Base-by-base conservation (phyloP, 176 grass and related monocot species). In the Bolboschoenus planiculmis region DNA sequence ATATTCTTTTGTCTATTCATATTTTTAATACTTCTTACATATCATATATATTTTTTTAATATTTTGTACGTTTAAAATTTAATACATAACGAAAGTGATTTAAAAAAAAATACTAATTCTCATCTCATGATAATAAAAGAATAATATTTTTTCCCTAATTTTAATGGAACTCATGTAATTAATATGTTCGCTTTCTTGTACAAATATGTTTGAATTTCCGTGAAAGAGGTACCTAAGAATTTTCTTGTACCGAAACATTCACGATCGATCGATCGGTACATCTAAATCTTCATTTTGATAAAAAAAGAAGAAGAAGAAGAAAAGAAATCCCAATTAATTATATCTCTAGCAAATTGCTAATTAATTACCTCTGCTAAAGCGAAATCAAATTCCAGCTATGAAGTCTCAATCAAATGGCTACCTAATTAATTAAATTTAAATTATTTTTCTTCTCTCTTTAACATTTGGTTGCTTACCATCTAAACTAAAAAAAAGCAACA, bases 391-490 rank as follows among this genome's bases (percentile, higher is more conserved):
- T 80, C 33, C 10, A 40, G 53, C 78, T 60, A 59, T 42, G 2
- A 82, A 33, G 79, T 82, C 79, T 48, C 79, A 63, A 82, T 82
- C 79, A 48, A 82, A 65, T 63, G 39, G 39, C 57, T 29, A 82
- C 79, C 79, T 63, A 53, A 53, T 16, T 10, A 53, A 14, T 16
- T 53, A 18, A 8, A 53, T 53, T 53, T 53, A 82, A 57, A 79
- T 79, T 36, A 37, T 56, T 58, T 79, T 11, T 29, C 59, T 77
- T 75, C 64, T 70, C 48, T 35, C 51, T 71, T 57, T 56, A 75
- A 58, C 56, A 36, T 27, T 77, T 76, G 67, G 47, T 84, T 84
- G 83, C 83, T 84, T 84, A 77, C 66, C 67, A 84, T 77, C 83
- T 61, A 84, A 84, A 84, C 67, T 76, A 76, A 84, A 29, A 84